Evolutionary conservation across 2,329 filamentous ascomycete genomes (phyloP), one percentile per base, ranked within the genome.

Genomic region (Chaetomiaceae sp.): DNA sequence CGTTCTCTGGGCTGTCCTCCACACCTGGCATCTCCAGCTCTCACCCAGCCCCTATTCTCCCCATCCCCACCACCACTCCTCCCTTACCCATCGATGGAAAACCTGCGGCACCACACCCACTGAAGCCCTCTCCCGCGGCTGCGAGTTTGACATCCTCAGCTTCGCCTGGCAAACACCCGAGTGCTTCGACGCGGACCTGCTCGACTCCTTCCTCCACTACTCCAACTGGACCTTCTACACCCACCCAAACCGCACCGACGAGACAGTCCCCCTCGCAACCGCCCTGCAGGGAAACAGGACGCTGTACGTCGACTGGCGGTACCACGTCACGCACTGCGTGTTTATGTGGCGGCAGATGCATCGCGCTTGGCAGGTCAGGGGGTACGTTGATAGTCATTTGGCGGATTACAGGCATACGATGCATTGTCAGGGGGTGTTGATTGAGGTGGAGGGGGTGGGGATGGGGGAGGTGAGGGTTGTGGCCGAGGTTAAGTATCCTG

Each of bases 111-210:
- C 48, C 14, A 51, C 60, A 25, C 46, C 63, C 0, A 42, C 47
- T 4, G 56, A 63, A 54, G 64, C 65, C 9, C 38, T 29, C 5
- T 47, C 54, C 23, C 46, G 39, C 4, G 59, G 60, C 17, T 67
- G 64, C 53, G 43, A 55, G 19, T 65, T 67, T 47, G 63, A 67
- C 54, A 51, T 62, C 6, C 63, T 64, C 22, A 53, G 51, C 22
- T 66, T 63, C 50, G 55, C 60, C 7, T 67, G 64, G 63, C 57
- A 62, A 3, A 57, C 62, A 3, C 46, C 55, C 25, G 55, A 54
- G 9, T 67, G 64, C 57, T 65, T 57, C 49, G 63, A 66, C 51
- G 46, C 12, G 6, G 56, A 61, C 15, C 46, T 66, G 1, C 52
- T 60, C 39, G 47, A 53, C 4, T 47, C 56, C 6, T 65, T 65